Conservation (phyloP, 306 rosid genomes). For the Fragaria vesca region DNA sequence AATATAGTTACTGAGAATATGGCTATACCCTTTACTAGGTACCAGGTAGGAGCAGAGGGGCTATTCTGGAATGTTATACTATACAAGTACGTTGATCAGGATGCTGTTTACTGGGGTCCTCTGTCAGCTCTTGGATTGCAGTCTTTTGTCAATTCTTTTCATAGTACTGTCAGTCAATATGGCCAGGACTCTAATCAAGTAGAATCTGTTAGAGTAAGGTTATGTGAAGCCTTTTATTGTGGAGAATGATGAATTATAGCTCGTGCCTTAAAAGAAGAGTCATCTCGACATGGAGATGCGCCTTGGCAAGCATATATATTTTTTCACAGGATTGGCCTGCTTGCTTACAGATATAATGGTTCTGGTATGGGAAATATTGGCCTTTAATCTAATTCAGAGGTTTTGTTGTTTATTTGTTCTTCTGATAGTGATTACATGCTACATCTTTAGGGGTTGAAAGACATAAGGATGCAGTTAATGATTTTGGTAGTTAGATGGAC, state of each 20-base stretch:
- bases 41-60: slow-evolving; percentile 10
- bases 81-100: slow-evolving; percentile 48
- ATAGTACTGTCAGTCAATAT: slow-evolving; percentile 43
- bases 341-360: slow-evolving; percentile 39
- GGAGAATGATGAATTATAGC: slow-evolving; percentile 80
- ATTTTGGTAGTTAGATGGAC: slow-evolving; percentile 32
- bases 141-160: slow-evolving; percentile 45
- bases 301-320: slow-evolving; percentile 42
- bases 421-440: slow-evolving; percentile 8
- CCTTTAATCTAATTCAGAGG: neutral
- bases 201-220: slow-evolving; percentile 63
- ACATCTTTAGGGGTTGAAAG: slow-evolving; percentile 43
- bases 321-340: slow-evolving; percentile 69
- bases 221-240: slow-evolving; percentile 43
- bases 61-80: slow-evolving; percentile 26
- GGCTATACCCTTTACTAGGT: slow-evolving; percentile 15
- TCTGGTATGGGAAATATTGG: slow-evolving; percentile 31
- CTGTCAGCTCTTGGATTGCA: slow-evolving; percentile 70
- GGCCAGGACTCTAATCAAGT: slow-evolving; percentile 58
- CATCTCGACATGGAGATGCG: slow-evolving; percentile 43
- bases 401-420: no score
- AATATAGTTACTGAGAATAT: neutral
- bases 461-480: slow-evolving; percentile 31
- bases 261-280: slow-evolving; percentile 74
- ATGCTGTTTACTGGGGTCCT: slow-evolving; percentile 72